Evolutionary conservation across 257 asterid species (phyloP).

Genomic region (Penstemon eatonii): DNA sequence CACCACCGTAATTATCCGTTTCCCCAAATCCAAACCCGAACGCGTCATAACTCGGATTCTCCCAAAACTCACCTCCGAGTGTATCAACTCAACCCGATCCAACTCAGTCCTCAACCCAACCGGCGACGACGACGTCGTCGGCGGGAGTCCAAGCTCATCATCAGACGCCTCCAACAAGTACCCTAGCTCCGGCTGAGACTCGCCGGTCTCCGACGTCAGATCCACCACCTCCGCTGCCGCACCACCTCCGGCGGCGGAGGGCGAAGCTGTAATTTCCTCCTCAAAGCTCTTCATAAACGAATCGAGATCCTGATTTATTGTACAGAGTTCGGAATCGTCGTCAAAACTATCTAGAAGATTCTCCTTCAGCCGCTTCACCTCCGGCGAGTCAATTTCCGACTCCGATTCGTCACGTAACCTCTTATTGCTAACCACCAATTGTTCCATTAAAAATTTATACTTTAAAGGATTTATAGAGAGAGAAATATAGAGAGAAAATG

Average conservation of each 20-base stretch:
- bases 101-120: conserved; percentile 30
- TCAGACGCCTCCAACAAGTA: conserved; percentile 70
- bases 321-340: conserved; percentile 44
- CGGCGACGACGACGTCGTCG: conserved; percentile 32
- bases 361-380: conserved; percentile 65
- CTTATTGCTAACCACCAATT: conserved; percentile 35
- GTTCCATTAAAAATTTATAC: conserved; percentile 40
- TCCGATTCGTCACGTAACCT: conserved; percentile 41
- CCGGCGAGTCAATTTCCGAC: conserved; percentile 48
- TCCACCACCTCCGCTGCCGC: conserved; percentile 33
- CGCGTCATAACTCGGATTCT: conserved; percentile 49
- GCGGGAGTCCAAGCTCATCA: conserved; percentile 77
- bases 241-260: conserved; percentile 17
- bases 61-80: conserved; percentile 54
- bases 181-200: conserved; percentile 56
- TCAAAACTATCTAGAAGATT: conserved; percentile 53
- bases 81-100: conserved; percentile 43
- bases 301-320: conserved; percentile 52
- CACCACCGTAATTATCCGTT: conserved; percentile 22
- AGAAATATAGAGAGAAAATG: background rate
- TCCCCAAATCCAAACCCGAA: conserved; percentile 45
- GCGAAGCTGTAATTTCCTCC: conserved; percentile 54
- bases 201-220: conserved; percentile 47
- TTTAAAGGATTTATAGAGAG: conserved; percentile 27
- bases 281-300: conserved; percentile 78